Evolutionary conservation across 805 yeast genomes (phyloP).

Genomic region (Crinitomyces ghanaensis): DNA sequence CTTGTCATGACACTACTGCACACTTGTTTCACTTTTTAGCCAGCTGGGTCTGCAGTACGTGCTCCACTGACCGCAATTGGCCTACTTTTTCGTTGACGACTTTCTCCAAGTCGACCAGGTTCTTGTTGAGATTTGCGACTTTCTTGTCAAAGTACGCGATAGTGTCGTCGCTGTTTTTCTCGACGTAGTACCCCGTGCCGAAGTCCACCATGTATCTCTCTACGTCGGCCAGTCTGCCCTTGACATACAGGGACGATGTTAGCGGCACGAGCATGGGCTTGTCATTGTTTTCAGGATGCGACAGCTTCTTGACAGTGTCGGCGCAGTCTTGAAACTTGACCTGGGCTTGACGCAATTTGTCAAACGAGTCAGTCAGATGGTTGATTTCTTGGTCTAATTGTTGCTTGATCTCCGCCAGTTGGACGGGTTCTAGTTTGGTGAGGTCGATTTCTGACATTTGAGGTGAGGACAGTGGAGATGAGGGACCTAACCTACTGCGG

Average conservation of each 20-base stretch:
- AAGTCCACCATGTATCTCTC: conserved; percentile 78
- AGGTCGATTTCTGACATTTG: conserved; percentile 67
- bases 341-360: conserved; percentile 75
- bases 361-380: conserved; percentile 73
- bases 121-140: conserved; percentile 58
- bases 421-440: conserved; percentile 66
- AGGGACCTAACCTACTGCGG: too few species aligned
- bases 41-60: too few species aligned
- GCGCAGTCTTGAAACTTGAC: conserved; percentile 73
- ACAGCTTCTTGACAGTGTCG: conserved; percentile 49
- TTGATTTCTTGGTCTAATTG: conserved; percentile 77
- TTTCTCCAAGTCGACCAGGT: conserved; percentile 59
- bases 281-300: conserved; percentile 31
- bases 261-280: conserved; percentile 69
- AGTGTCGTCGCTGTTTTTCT: conserved; percentile 54
- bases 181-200: conserved; percentile 93
- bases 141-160: conserved; percentile 61
- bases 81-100: conserved; percentile 68
- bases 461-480: too few species aligned
- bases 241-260: conserved; percentile 79
- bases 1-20: too few species aligned
- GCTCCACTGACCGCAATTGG: conserved; percentile 48
- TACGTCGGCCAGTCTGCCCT: conserved; percentile 60
- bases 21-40: too few species aligned
- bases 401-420: conserved; percentile 69